Evolutionary conservation across 768 basidiomycete genomes (phyloP).

Genomic region (Mycena albidolilacea): DNA sequence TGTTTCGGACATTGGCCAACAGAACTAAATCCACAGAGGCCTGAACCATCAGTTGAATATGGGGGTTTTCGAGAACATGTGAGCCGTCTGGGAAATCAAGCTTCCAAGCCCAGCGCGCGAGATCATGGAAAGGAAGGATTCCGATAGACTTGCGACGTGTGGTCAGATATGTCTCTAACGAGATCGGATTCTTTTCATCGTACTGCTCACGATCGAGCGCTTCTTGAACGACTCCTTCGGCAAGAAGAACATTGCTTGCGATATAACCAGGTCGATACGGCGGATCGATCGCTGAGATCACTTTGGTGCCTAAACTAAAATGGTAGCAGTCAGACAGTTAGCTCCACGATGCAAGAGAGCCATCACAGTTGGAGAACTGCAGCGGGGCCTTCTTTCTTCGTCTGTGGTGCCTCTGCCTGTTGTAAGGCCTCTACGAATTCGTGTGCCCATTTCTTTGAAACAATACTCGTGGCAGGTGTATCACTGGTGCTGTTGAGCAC

Average conservation of each 20-base stretch:
- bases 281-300: constrained; percentile 37
- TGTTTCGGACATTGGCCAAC: constrained; percentile 37
- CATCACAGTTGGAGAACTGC: constrained; percentile 38
- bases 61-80: constrained; percentile 33
- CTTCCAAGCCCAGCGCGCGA: constrained; percentile 38
- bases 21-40: constrained; percentile 37
- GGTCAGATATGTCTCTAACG: constrained; percentile 37
- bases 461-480: constrained; percentile 33
- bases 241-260: constrained; percentile 37
- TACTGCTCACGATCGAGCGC: constrained; percentile 40
- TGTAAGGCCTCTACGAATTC: constrained; percentile 36
- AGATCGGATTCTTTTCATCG: constrained; percentile 27
- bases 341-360: not conserved
- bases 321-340: not conserved
- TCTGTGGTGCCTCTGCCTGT: constrained; percentile 17
- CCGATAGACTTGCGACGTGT: constrained; percentile 40
- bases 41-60: constrained; percentile 34
- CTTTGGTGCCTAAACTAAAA: constrained; percentile 27
- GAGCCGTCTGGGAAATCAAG: constrained; percentile 29
- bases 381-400: constrained; percentile 30
- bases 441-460: constrained; percentile 35
- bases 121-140: constrained; percentile 36
- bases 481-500: constrained; percentile 18
- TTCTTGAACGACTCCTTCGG: constrained; percentile 41
- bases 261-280: constrained; percentile 34